A percentile compares a stretch with the other conserved stretches of the same genome.
These are phyloP conservation scores for Pestalotiopsis fici DNA, from an alignment of 2,329 filamentous ascomycete species.

Conservation along the genomic window DNA sequence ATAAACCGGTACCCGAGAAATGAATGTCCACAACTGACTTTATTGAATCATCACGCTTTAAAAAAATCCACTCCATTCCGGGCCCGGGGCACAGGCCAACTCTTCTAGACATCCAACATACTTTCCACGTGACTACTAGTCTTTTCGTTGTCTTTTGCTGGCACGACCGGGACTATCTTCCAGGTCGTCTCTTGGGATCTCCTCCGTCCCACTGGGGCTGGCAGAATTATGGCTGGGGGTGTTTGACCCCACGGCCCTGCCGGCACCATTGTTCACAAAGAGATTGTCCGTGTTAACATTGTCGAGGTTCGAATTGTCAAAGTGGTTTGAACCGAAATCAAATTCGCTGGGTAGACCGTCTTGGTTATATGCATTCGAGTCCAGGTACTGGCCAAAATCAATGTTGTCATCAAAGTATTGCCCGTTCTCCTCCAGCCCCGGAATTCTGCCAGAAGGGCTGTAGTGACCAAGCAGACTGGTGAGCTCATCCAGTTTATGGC, in stretches of 20 bases:
- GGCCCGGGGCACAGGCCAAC: neutral
- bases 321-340: conserved; percentile 38
- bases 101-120: neutral
- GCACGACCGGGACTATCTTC: conserved; percentile 30
- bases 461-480: conserved; percentile 75
- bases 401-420: conserved; percentile 42
- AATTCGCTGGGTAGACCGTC: conserved; percentile 35
- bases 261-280: conserved; percentile 12
- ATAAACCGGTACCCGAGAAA: neutral
- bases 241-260: conserved; percentile 27
- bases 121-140: conserved; percentile 13
- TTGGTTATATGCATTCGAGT: conserved; percentile 31
- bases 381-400: conserved; percentile 54
- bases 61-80: neutral
- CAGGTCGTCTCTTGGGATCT: conserved; percentile 47
- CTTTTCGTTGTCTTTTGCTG: conserved; percentile 31
- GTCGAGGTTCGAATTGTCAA: conserved; percentile 22
- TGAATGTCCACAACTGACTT: neutral
- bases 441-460: conserved; percentile 77
- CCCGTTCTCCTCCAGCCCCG: conserved; percentile 57
- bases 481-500: conserved; percentile 74
- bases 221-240: conserved; percentile 38
- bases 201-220: conserved; percentile 51
- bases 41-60: neutral
- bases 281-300: conserved; percentile 17